These are phyloP conservation scores for Polyrhizophydium stewartii DNA, from an alignment of 371 early-diverging fungal genomes.

Conservation along the genomic window DNA sequence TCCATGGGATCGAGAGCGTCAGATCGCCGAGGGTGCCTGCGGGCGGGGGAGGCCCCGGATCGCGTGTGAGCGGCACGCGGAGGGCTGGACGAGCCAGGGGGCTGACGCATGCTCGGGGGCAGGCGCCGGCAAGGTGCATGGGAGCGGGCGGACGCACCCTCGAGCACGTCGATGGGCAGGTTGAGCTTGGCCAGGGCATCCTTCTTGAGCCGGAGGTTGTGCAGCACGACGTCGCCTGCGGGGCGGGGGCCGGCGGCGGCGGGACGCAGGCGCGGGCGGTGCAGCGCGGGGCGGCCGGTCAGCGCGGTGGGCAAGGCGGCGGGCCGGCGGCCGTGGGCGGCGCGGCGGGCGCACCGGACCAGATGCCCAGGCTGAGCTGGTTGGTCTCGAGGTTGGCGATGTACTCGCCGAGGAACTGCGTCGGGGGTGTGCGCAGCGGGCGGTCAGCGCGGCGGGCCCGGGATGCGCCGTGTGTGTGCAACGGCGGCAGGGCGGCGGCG, in stretches of 20 bases:
- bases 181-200: conserved; percentile 93
- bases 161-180: conserved; percentile 88
- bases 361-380: conserved; percentile 94
- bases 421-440: not conserved
- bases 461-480: not conserved
- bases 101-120: not conserved
- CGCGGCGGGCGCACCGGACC: conserved; percentile 69
- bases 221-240: conserved; percentile 91
- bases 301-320: not conserved
- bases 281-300: no score
- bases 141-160: conserved; percentile 55
- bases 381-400: conserved; percentile 92
- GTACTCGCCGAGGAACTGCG: conserved; percentile 86
- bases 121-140: not conserved
- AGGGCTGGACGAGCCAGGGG: not conserved
- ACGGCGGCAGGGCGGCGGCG: not conserved
- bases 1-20: conserved; percentile 93
- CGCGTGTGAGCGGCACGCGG: not conserved
- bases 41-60: not conserved
- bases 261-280: not conserved
- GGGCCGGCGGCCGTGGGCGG: not conserved
- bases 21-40: conserved; percentile 89
- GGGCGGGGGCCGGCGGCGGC: not conserved
- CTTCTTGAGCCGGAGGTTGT: conserved; percentile 79
- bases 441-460: not conserved